Base-by-base conservation (phyloP, 192 early-diverging fungal genomes). In the Podila clonocystis region DNA sequence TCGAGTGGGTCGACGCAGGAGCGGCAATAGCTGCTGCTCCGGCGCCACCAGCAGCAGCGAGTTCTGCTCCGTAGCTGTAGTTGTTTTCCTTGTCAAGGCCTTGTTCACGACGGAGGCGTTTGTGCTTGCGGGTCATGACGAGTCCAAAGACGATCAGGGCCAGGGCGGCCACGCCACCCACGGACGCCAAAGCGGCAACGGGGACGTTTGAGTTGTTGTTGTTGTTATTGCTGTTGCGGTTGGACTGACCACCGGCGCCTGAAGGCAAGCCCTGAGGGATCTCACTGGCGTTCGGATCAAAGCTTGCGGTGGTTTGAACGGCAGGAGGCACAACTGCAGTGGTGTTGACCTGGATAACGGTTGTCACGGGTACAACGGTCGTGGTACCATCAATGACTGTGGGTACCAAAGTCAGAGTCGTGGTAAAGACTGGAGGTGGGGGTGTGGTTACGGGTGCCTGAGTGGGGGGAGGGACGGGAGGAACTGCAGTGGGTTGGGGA, bases 61-160 rank as follows among this genome's bases (percentile, higher is more conserved):
- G 17, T 62, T 67, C 49, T 22, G 49, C 49, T 19, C 13, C 17
- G 22, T 52, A 33, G 33, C 34, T n/a, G 22, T 49, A 57, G n/a
- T 41, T 68, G 22, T 34, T 75, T 64, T 41, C 55, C 70, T n/a
- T 63, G 17, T 57, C 19, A 9, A 29, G 57, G 2, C 9, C 24
- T 28, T 78, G 64, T 17, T 66, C 74, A 24, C 63, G 36, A 9
- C 69, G 68, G 5, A 50, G 28, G 1, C 69, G 26, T 26, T 52
- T 78, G n/a, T 63, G 45, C 22, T 49, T 70, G 3, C 75, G 34
- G 20, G 68, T 78, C 68, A 78, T 41, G 26, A 78, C 75, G 22
- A 78, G 41, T 33, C 75, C 75, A 78, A 78, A 78, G 58, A 78
- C 75, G 45, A 78, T 71, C 75, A 78, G 52, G 13, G 69, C 69